Conservation (phyloP, 306 rosid species). For the Cucumis cinereus region DNA sequence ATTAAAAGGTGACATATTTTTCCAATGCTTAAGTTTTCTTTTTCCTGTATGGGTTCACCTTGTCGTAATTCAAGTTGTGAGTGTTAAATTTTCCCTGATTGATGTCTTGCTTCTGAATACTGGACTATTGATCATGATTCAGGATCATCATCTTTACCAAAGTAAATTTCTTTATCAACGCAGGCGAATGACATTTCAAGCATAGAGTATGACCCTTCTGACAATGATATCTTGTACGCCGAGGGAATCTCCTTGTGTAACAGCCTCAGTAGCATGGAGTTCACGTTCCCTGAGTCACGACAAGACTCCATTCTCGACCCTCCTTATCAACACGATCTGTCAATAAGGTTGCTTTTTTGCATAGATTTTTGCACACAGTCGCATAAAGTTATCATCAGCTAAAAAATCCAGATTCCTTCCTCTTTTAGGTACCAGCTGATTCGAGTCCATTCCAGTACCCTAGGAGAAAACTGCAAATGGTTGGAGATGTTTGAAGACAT, state of each 20-base stretch:
- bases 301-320: slow-evolving; percentile 24
- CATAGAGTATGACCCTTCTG: slow-evolving; percentile 46
- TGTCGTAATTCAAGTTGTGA: not conserved
- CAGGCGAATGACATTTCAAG: slow-evolving; percentile 66
- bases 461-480: slow-evolving; percentile 61
- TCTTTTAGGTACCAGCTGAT: slow-evolving; percentile 44
- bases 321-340: slow-evolving; percentile 26
- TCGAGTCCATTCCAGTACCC: slow-evolving; percentile 45
- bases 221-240: slow-evolving; percentile 60
- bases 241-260: slow-evolving; percentile 56
- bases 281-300: slow-evolving; percentile 30
- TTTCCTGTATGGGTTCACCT: not conserved
- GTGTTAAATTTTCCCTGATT: not conserved
- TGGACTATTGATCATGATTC: not conserved
- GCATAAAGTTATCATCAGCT: not conserved
- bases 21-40: not conserved
- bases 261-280: slow-evolving; percentile 44
- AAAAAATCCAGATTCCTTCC: not conserved
- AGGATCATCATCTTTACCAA: not conserved
- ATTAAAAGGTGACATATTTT: not conserved
- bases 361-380: not conserved
- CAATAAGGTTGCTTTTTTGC: slow-evolving; percentile 30
- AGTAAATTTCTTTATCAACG: not conserved
- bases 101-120: not conserved
- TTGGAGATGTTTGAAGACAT: slow-evolving; percentile 58